Evolutionary conservation across 2,329 filamentous ascomycete species (phyloP), one percentile per base, ranked within the genome.

Genomic region (Drechmeria coniospora): DNA sequence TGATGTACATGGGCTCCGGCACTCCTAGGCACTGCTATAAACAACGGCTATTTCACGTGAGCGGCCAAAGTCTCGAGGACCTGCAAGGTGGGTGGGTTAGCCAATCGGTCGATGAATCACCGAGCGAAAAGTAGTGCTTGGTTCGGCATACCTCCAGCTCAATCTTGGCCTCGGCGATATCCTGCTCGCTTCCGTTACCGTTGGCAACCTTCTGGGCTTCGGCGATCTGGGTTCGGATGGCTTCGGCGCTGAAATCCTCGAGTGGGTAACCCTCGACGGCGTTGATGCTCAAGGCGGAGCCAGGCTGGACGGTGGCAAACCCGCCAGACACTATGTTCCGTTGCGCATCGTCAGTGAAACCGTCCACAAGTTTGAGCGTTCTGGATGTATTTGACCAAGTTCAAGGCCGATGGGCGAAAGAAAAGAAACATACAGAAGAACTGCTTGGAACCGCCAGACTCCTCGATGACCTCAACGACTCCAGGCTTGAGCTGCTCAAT

Each of bases 401-500:
- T 8, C n/a, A 10, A n/a, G 19, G 21, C 11, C 5, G 2, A 14
- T 26, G 5, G 28, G 7, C 7, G 17, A 11, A 6, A 23, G 5
- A 15, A 7, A 6, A 9, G 13, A 11, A 32, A 75, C 83, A 47
- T 81, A 93, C 86, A 72, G 79, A 98, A 98, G 68, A 90, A 98
- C 63, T 92, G 82, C 75, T 98, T 98, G 79, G 57, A 65, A 53
- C 67, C 68, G 51, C 83, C 81, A 51, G 64, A 72, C 72, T 98
- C 90, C 69, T 95, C 87, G 44, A 95, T 74, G 52, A 98, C 70
- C 69, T 95, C 87, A 44, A 98, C 71, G 44, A 95, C 64, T 51
- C 90, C 90, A 36, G 90, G 86, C 74, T 92, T 93, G 60, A 98
- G 71, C 70, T 98, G 90, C 71, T 98, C 90, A 53, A 98, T 95